phyloP scores from a whole-genome alignment of 2,329 filamentous ascomycete species.

The Albophoma yamanashiensis region DNA sequence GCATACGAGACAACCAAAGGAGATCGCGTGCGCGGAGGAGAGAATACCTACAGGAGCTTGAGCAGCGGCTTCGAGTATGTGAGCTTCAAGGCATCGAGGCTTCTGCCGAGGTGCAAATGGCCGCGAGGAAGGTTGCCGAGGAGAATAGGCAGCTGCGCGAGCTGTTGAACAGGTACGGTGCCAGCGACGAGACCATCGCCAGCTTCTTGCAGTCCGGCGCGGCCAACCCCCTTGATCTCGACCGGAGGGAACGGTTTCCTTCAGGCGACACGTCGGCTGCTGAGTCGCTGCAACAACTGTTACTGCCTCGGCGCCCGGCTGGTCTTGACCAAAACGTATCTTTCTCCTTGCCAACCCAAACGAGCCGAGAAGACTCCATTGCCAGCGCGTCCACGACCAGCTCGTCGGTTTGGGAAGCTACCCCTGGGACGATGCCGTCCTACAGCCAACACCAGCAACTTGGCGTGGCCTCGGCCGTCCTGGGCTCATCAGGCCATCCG shows the following conservation, averaged over 20 bases:
- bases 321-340: slow-evolving; percentile 15
- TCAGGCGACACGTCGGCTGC: slow-evolving; percentile 14
- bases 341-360: slow-evolving; percentile 18
- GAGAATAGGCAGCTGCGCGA: slow-evolving; percentile 56
- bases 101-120: slow-evolving; percentile 60
- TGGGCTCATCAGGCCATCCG: slow-evolving; percentile 1
- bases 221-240: slow-evolving; percentile 5
- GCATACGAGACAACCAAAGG: slow-evolving; percentile 67
- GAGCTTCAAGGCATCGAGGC: slow-evolving; percentile 58
- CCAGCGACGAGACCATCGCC: slow-evolving; percentile 44
- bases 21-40: slow-evolving; percentile 64
- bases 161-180: slow-evolving; percentile 46
- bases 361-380: slow-evolving; percentile 21
- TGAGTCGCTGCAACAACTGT: slow-evolving; percentile 25
- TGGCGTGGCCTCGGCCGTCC: not conserved
- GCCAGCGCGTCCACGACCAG: slow-evolving; percentile 19
- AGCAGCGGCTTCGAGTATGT: slow-evolving; percentile 47
- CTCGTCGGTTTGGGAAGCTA: slow-evolving; percentile 21
- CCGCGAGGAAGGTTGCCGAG: slow-evolving; percentile 55
- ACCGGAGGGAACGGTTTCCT: slow-evolving; percentile 6
- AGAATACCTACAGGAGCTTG: slow-evolving; percentile 62
- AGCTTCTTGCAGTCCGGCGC: slow-evolving; percentile 20
- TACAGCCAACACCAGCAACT: slow-evolving; percentile 14
- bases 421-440: slow-evolving; percentile 13
- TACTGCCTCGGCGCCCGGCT: slow-evolving; percentile 23